Percentiles rank a stretch among this genome's conserved stretches.
These are phyloP conservation scores for Backusella mclennaniae DNA, from an alignment of 192 early-diverging fungal species.

Conservation along the genomic window DNA sequence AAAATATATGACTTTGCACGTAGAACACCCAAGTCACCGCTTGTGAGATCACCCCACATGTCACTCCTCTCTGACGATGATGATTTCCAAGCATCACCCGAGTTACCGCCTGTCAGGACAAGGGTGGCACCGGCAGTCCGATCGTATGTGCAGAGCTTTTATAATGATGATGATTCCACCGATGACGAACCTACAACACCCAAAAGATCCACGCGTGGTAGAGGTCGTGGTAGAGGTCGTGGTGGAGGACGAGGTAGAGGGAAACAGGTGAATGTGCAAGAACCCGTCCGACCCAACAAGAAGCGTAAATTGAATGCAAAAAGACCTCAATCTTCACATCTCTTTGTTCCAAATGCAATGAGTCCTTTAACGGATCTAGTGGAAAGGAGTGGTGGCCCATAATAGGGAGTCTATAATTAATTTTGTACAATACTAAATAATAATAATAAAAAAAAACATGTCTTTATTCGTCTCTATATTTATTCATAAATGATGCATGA, in stretches of 20 bases:
- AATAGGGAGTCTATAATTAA: not conserved
- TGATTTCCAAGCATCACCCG: not conserved
- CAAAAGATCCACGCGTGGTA: not conserved
- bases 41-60: no score
- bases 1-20: not conserved
- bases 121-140: not conserved
- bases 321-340: not conserved
- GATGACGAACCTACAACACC: not conserved
- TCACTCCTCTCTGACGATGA: not conserved
- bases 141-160: not conserved
- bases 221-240: not conserved
- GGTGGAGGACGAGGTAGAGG: not conserved
- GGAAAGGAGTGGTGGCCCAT: not conserved
- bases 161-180: not conserved
- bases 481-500: conserved; percentile 75
- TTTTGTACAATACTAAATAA: not conserved
- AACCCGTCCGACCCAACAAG: not conserved
- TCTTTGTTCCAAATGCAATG: not conserved
- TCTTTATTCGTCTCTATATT: conserved; percentile 50
- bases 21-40: not conserved
- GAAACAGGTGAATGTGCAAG: no score
- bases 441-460: no score
- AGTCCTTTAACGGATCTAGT: not conserved
- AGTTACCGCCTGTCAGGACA: not conserved
- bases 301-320: not conserved